phyloP scores from a whole-genome alignment of 192 early-diverging fungal species.

The Coemansia sp. region DNA sequence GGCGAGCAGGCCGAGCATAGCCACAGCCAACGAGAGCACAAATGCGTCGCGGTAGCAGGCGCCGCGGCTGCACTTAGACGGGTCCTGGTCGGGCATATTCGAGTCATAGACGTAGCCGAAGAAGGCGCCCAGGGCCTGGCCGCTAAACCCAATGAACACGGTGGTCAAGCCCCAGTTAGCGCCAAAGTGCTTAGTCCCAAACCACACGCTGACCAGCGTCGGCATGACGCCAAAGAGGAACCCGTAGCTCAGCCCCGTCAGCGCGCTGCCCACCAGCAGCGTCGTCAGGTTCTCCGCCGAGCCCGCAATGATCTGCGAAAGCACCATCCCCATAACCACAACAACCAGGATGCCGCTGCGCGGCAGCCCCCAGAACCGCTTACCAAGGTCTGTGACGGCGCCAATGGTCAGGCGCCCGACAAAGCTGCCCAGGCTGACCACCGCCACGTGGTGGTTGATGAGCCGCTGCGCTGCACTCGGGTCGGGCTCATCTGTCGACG shows the following conservation, averaged over 20 bases:
- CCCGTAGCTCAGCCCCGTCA: constrained; percentile 52
- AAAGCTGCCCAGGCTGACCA: constrained; percentile 52
- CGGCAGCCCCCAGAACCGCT: constrained; percentile 43
- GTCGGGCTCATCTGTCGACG: constrained; percentile 27
- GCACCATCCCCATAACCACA: constrained; percentile 22
- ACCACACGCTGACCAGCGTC: constrained; percentile 54
- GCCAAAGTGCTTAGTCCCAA: constrained; percentile 51
- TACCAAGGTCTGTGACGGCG: constrained; percentile 36
- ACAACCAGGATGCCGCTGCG: constrained; percentile 46
- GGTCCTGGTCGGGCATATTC: constrained; percentile 51
- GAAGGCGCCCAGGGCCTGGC: constrained; percentile 59
- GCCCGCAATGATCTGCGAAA: constrained; percentile 43
- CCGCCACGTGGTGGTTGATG: constrained; percentile 52
- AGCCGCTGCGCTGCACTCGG: constrained; percentile 45
- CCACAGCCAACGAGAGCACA: constrained; percentile 23
- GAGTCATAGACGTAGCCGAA: constrained; percentile 63
- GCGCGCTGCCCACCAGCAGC: constrained; percentile 38
- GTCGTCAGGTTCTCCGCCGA: constrained; percentile 17
- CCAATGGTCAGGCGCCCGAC: constrained; percentile 45
- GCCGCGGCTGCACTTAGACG: constrained; percentile 41
- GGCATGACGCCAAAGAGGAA: constrained; percentile 52
- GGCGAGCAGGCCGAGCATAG: constrained; percentile 16
- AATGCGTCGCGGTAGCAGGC: constrained; percentile 47
- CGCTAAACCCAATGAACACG: constrained; percentile 59
- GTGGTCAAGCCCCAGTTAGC: constrained; percentile 59